Percentiles rank a stretch among this genome's conserved stretches.
Evolutionary conservation across 805 yeast species (phyloP).

Genomic region (Candida maris): DNA sequence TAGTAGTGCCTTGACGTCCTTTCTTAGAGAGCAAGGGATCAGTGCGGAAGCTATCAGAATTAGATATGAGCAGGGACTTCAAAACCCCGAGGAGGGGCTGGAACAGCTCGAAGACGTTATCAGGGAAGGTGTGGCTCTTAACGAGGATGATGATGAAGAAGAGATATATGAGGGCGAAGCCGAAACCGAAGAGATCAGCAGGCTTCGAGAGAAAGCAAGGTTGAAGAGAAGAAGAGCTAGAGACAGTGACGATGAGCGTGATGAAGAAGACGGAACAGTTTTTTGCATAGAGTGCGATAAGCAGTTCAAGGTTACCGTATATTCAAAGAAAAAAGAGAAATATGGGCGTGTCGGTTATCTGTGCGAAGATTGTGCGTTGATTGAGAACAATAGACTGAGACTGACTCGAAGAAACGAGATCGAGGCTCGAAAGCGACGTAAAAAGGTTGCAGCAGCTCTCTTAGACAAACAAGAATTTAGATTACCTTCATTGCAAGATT

Average conservation of each 20-base stretch:
- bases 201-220: constrained; percentile 20
- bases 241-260: constrained; percentile 26
- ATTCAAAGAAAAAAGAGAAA: constrained; percentile 48
- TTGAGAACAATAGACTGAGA: constrained; percentile 39
- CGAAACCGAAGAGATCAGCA: constrained; percentile 17
- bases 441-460: constrained; percentile 79
- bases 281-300: constrained; percentile 61
- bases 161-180: constrained; percentile 37
- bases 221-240: constrained; percentile 38
- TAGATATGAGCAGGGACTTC: constrained; percentile 29
- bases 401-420: constrained; percentile 50
- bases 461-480: constrained; percentile 63
- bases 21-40: constrained; percentile 84
- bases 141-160: constrained; percentile 23
- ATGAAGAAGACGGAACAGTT: constrained; percentile 47
- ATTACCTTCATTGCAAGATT: constrained; percentile 73
- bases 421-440: constrained; percentile 68
- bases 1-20: constrained; percentile 87
- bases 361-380: constrained; percentile 59
- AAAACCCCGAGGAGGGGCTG: constrained; percentile 35
- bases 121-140: constrained; percentile 17
- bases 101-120: constrained; percentile 17
- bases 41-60: constrained; percentile 72
- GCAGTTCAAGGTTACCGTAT: constrained; percentile 60
- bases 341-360: constrained; percentile 56